Evolutionary conservation across 2,329 filamentous ascomycete genomes (phyloP).

Genomic region (Talaromyces sp.): DNA sequence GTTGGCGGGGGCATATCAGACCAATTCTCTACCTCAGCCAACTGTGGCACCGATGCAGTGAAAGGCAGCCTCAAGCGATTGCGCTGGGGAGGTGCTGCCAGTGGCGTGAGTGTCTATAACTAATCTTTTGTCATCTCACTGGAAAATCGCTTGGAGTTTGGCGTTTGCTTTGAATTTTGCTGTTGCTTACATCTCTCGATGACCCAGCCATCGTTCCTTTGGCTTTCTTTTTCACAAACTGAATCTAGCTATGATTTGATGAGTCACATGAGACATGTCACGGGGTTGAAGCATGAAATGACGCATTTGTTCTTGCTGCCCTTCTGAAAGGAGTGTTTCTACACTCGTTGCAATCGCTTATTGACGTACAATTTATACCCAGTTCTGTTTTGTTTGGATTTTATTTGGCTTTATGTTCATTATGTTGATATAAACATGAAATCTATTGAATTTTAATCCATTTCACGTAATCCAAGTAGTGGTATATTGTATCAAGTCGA

Average conservation of each 20-base stretch:
- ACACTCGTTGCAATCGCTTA: neutral
- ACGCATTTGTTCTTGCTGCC: neutral
- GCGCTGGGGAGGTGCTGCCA: slow-evolving; percentile 42
- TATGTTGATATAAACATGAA: neutral
- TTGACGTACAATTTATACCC: slow-evolving; percentile 1
- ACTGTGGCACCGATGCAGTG: slow-evolving; percentile 49
- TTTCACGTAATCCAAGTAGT: neutral
- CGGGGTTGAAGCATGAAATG: neutral
- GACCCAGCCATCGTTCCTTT: neutral
- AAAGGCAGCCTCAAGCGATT: slow-evolving; percentile 43
- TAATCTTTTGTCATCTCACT: neutral
- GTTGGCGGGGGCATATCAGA: slow-evolving; percentile 24
- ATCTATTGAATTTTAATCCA: neutral
- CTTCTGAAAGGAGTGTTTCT: neutral
- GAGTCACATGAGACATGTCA: slow-evolving; percentile 13
- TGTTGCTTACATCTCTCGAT: neutral
- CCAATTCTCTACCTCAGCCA: slow-evolving; percentile 32
- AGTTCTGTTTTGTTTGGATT: neutral
- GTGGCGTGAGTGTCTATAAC: slow-evolving; percentile 32
- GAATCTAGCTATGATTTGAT: neutral
- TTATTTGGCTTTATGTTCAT: neutral
- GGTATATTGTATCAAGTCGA: neutral
- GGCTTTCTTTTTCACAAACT: neutral
- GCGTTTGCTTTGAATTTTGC: neutral
- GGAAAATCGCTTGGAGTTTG: slow-evolving; percentile 4